Evolutionary conservation across 176 grass and related monocot genomes (phyloP).

Genomic region (Cenchrus fungigraminus): DNA sequence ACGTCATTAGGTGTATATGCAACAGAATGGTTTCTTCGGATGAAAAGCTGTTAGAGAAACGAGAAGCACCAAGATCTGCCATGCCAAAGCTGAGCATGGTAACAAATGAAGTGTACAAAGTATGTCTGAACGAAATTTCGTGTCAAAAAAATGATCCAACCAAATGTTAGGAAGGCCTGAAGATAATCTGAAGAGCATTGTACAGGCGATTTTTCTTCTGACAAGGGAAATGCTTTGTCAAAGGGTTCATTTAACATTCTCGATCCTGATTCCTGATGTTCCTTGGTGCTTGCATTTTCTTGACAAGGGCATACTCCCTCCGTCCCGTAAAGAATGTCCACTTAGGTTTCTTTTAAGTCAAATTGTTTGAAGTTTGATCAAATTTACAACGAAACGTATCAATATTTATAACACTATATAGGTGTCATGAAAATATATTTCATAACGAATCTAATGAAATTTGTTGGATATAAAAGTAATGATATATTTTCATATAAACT

Average conservation of each 20-base stretch:
- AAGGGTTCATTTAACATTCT: slow-evolving; percentile 25
- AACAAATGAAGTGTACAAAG: slow-evolving; percentile 50
- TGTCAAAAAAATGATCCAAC: slow-evolving; percentile 25
- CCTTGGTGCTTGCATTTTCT: slow-evolving; percentile 24
- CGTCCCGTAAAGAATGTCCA: too few species aligned
- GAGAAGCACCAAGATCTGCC: slow-evolving; percentile 25
- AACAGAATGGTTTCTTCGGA: slow-evolving; percentile 31
- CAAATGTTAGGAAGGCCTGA: slow-evolving; percentile 42
- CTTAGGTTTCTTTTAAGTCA: too few species aligned
- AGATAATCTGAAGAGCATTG: slow-evolving; percentile 54
- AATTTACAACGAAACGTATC: too few species aligned
- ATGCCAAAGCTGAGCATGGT: slow-evolving; percentile 32
- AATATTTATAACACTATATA: too few species aligned
- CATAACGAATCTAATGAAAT: too few species aligned
- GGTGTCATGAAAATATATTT: too few species aligned
- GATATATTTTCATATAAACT: too few species aligned
- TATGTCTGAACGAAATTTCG: slow-evolving; percentile 3
- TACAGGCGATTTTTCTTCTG: slow-evolving; percentile 54
- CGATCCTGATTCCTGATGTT: slow-evolving; percentile 17
- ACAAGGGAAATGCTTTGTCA: slow-evolving; percentile 42
- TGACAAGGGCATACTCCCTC: not conserved
- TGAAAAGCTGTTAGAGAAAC: slow-evolving; percentile 7
- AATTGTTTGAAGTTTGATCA: too few species aligned
- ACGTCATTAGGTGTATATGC: slow-evolving; percentile 28
- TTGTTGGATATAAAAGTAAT: too few species aligned